A percentile compares a stretch with the other conserved stretches of the same genome.
Conservation (phyloP, 192 early-diverging fungal genomes). For the Umbelopsis ramanniana region DNA sequence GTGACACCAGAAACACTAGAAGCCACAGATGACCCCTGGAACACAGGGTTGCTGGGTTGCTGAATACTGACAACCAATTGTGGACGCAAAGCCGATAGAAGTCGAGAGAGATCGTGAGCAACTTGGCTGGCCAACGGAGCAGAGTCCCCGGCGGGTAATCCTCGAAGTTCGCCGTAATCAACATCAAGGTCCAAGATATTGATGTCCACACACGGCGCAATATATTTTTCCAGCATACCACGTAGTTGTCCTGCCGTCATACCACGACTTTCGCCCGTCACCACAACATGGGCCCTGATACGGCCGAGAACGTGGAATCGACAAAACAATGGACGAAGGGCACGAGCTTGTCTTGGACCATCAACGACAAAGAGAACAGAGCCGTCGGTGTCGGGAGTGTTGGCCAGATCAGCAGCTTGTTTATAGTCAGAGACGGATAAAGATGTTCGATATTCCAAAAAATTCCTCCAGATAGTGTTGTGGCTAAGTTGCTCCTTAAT, state of each 20-base stretch:
- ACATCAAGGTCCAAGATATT: slow-evolving; percentile 45
- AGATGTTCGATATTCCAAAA: slow-evolving; percentile 36
- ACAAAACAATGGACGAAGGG: slow-evolving; percentile 38
- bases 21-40: slow-evolving; percentile 33
- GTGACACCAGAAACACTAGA: slow-evolving; percentile 31
- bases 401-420: background rate
- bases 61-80: slow-evolving; percentile 47
- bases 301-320: slow-evolving; percentile 30
- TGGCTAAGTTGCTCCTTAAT: slow-evolving; percentile 12
- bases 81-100: slow-evolving; percentile 45
- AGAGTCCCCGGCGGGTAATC: slow-evolving; percentile 29
- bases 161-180: slow-evolving; percentile 31
- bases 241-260: slow-evolving; percentile 32
- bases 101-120: slow-evolving; percentile 34
- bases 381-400: background rate
- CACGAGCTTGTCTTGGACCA: slow-evolving; percentile 27
- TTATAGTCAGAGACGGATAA: slow-evolving; percentile 10
- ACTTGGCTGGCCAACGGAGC: slow-evolving; percentile 33
- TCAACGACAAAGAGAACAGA: slow-evolving; percentile 31
- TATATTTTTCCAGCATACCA: slow-evolving; percentile 26
- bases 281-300: slow-evolving; percentile 25
- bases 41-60: slow-evolving; percentile 24
- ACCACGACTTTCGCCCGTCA: slow-evolving; percentile 26
- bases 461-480: slow-evolving; percentile 38
- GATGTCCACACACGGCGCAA: slow-evolving; percentile 23